Evolutionary conservation across 2,329 filamentous ascomycete species (phyloP), one percentile per base, ranked within the genome.

Genomic region (Westerdykella ornata): DNA sequence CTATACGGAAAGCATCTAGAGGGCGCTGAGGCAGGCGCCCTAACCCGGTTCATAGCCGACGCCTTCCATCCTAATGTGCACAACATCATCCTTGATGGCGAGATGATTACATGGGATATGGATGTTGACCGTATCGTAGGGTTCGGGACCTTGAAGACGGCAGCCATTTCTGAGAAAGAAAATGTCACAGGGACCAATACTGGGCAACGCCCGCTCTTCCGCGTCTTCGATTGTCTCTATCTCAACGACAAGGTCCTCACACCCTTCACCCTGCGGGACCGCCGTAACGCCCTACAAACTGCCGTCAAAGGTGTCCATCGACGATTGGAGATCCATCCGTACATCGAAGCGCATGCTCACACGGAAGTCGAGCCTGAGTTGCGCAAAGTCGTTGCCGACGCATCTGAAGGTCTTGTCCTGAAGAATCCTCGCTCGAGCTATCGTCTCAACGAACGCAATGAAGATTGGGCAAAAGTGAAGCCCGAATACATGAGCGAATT

Each of bases 61-160:
- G 88, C 87, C 0, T 97, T 98, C 61, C 73, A 81, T 2, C 70
- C 80, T 1, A 81, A 82, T 1, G 88, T 97, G 0, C 75, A 82
- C 13, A 96, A 86, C 58, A 75, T 95, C 49, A 95, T 98, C 37
- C 74, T 98, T 0, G 92, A 98, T 56, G 92, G 92, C 8, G 92
- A 98, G 63, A 98, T 98, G 92, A 88, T 98, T 43, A 95, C 89
- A 0, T 98, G 92, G 92, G 88, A 97, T 59, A 85, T 88, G 46
- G 80, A 83, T 34, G 74, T 85, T 37, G 85, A 95, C 67, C 84
- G 84, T 41, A 85, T 92, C 39, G 84, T 94, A 13, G 81, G 84
- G 0, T 98, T 98, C 62, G 92, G 92, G 6, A 94, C 87, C 0
- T 74, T 98, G 37, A 98, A 98, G 67, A 90, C 88, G 1, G 90